phyloP scores from a whole-genome alignment of 1,284 basidiomycete species.

The Puccinia polysora region DNA sequence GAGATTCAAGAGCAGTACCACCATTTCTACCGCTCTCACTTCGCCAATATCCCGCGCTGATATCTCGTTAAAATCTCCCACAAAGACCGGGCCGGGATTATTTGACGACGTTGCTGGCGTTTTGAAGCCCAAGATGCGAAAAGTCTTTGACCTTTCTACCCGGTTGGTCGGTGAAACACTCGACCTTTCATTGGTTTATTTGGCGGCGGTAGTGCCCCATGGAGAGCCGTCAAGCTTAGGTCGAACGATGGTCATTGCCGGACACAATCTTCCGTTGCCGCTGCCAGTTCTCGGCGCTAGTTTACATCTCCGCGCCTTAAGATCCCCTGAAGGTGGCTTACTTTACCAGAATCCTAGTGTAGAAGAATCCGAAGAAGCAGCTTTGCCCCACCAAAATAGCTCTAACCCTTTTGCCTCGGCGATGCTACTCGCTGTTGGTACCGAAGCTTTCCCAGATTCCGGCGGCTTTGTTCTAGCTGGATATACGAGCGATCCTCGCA shows the following conservation, averaged over 20 bases:
- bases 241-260: conserved; percentile 21
- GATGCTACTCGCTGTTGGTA: conserved; percentile 31
- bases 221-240: neutral
- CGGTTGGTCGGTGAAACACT: conserved; percentile 25
- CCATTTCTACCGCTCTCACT: neutral
- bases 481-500: conserved; percentile 35
- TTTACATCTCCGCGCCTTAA: conserved; percentile 29
- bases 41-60: neutral
- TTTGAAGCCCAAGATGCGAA: conserved; percentile 23
- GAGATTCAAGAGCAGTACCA: neutral
- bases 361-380: conserved; percentile 6
- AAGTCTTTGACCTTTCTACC: conserved; percentile 35
- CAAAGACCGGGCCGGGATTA: neutral
- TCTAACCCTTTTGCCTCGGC: conserved; percentile 21
- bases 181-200: conserved; percentile 37
- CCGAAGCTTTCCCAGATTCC: neutral
- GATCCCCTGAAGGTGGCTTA: conserved; percentile 14
- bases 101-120: conserved; percentile 19
- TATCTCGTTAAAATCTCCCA: neutral
- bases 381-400: neutral
- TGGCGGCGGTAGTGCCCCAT: conserved; percentile 19
- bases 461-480: conserved; percentile 40
- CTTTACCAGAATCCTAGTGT: conserved; percentile 41
- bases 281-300: conserved; percentile 19
- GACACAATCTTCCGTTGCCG: conserved; percentile 22